Percentiles rank a stretch among this genome's conserved stretches.
These are phyloP conservation scores for Pseudopithomyces maydicus DNA, from an alignment of 2,329 filamentous ascomycete genomes.

Conservation along the genomic window DNA sequence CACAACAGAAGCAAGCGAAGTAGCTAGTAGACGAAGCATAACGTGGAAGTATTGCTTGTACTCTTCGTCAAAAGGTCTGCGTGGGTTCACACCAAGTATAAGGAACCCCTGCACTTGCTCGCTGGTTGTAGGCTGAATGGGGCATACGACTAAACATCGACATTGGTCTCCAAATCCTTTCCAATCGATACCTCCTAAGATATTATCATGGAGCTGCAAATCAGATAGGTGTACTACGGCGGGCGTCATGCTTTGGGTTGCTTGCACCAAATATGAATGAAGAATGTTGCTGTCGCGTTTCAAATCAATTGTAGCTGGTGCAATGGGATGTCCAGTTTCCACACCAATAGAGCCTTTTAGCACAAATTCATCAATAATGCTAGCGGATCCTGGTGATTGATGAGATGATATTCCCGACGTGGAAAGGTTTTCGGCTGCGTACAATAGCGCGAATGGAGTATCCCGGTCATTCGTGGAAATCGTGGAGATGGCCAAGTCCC, in stretches of 20 bases:
- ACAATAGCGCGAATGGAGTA: constrained; percentile 32
- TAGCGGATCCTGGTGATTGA: constrained; percentile 5
- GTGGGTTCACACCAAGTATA: constrained; percentile 46
- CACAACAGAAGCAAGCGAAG: constrained; percentile 46
- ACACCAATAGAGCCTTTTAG: constrained; percentile 31
- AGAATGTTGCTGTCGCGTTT: constrained; percentile 22
- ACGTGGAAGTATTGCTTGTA: constrained; percentile 46
- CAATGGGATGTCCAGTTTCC: constrained; percentile 21
- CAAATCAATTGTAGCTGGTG: constrained; percentile 29
- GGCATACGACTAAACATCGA: constrained; percentile 39
- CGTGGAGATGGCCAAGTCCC: constrained; percentile 68
- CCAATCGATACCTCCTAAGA: constrained; percentile 37
- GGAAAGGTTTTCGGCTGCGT: constrained; percentile 22
- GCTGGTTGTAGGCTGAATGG: constrained; percentile 42
- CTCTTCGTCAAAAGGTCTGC: constrained; percentile 45
- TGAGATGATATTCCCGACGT: constrained; percentile 10
- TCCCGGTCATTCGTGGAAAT: constrained; percentile 70
- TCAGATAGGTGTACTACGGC: constrained; percentile 33
- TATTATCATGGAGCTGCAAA: constrained; percentile 28
- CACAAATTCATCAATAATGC: constrained; percentile 17
- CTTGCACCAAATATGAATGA: constrained; percentile 36
- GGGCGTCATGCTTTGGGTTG: constrained; percentile 29
- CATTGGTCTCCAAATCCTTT: constrained; percentile 43
- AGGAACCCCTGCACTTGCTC: constrained; percentile 47
- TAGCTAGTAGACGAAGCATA: constrained; percentile 42